phyloP scores from a whole-genome alignment of 768 basidiomycete species.

The Amanita rubescens region DNA sequence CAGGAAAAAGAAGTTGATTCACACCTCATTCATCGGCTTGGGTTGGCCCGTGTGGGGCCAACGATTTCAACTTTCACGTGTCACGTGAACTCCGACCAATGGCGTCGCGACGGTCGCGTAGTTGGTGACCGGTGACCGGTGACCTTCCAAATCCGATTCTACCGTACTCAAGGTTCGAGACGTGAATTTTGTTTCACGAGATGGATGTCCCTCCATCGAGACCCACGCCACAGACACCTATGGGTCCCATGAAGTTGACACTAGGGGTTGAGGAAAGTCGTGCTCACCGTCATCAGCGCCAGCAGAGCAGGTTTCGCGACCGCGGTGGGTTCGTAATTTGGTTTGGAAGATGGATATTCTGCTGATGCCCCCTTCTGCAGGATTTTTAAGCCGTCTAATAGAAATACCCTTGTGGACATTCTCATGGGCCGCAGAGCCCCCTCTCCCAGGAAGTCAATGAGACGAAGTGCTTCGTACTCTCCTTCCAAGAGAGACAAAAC shows the following conservation, averaged over 20 bases:
- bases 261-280: constrained; percentile 43
- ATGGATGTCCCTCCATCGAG: constrained; percentile 1
- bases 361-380: constrained; percentile 20
- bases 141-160: too few species aligned
- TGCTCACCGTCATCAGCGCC: constrained; percentile 50
- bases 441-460: constrained; percentile 17
- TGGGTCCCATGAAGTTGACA: neutral
- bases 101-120: too few species aligned
- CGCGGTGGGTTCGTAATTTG: constrained; percentile 47
- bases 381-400: constrained; percentile 44
- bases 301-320: constrained; percentile 61
- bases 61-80: too few species aligned
- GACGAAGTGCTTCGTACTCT: constrained; percentile 24
- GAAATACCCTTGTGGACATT: constrained; percentile 44
- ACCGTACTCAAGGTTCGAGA: too few species aligned
- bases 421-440: constrained; percentile 38
- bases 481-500: constrained; percentile 17
- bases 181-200: neutral
- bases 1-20: too few species aligned
- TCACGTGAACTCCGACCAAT: too few species aligned
- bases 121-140: too few species aligned
- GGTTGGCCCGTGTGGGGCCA: too few species aligned
- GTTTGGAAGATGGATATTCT: neutral
- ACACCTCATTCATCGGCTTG: too few species aligned
- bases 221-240: neutral